These are phyloP conservation scores for Suillus decipiens DNA, from an alignment of 768 basidiomycete genomes.

Conservation along the genomic window DNA sequence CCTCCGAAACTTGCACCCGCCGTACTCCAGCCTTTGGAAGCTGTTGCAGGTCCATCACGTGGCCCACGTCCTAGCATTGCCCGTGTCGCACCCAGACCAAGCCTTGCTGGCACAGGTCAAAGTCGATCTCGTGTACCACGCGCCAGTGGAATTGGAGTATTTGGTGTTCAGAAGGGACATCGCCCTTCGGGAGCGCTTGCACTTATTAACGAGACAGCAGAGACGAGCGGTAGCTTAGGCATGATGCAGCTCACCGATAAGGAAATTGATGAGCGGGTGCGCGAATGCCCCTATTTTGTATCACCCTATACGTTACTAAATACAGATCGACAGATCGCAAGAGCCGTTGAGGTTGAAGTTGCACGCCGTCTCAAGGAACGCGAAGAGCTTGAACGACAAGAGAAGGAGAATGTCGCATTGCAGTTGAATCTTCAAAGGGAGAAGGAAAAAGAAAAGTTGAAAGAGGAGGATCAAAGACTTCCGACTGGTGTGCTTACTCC, in stretches of 20 bases:
- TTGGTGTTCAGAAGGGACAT: constrained; percentile 16
- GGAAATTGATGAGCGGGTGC: constrained; percentile 76
- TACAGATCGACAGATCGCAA: constrained; percentile 53
- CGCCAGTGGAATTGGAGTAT: constrained; percentile 28
- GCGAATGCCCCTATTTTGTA: constrained; percentile 20
- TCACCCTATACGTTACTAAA: constrained; percentile 8
- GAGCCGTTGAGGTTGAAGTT: constrained; percentile 74
- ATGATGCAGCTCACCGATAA: constrained; percentile 51
- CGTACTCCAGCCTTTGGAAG: constrained; percentile 42
- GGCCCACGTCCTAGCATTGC: constrained; percentile 23
- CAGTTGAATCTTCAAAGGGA: constrained; percentile 18
- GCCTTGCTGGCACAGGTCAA: constrained; percentile 7
- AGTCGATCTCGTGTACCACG: constrained; percentile 33
- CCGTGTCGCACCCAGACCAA: constrained; percentile 3
- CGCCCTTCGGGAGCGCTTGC: constrained; percentile 21
- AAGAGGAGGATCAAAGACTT: constrained; percentile 20
- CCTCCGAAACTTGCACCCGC: constrained; percentile 48
- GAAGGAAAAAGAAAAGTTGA: constrained; percentile 14
- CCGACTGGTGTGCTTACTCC: constrained; percentile 54
- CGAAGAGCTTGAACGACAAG: constrained; percentile 35
- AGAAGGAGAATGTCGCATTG: constrained; percentile 27
- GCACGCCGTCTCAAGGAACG: constrained; percentile 57
- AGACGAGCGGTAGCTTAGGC: constrained; percentile 7
- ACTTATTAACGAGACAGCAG: constrained; percentile 21
- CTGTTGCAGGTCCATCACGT: constrained; percentile 21